phyloP scores from a whole-genome alignment of 164 flowering plant species.

The Umbilicus rupestris region DNA sequence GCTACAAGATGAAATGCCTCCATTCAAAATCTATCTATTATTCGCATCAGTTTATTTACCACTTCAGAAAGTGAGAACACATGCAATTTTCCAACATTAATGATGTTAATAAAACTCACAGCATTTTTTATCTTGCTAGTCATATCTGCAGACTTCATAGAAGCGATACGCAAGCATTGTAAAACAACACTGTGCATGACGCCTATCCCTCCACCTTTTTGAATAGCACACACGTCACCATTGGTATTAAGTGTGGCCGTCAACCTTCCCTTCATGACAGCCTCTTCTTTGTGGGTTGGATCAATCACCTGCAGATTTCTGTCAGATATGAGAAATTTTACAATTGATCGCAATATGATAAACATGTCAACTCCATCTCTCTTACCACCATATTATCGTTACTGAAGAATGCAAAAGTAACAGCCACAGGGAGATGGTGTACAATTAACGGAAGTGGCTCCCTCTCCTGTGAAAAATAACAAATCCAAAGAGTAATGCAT shows the following conservation, averaged over 20 bases:
- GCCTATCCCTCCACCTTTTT: constrained; percentile 90
- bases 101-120: constrained; percentile 35
- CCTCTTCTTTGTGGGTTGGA: constrained; percentile 84
- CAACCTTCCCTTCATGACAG: constrained; percentile 84
- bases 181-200: constrained; percentile 58
- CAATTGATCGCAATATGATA: not conserved
- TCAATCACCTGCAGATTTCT: constrained; percentile 43
- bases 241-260: constrained; percentile 75
- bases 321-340: not conserved
- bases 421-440: constrained; percentile 88
- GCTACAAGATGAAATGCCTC: not conserved
- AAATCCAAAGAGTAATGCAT: too few relatives aligned
- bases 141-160: constrained; percentile 67
- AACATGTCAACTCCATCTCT: not conserved
- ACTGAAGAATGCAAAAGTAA: constrained; percentile 77
- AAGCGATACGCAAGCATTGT: constrained; percentile 82
- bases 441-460: constrained; percentile 80
- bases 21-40: not conserved
- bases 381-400: constrained; percentile 52
- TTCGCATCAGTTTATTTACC: not conserved
- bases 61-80: not conserved
- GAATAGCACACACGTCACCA: constrained; percentile 90
- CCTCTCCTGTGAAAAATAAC: constrained; percentile 39
- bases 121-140: constrained; percentile 67
- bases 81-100: not conserved